Evolutionary conservation across 73 alveolate species (phyloP).

Genomic region (Paraurostyla sp.): DNA sequence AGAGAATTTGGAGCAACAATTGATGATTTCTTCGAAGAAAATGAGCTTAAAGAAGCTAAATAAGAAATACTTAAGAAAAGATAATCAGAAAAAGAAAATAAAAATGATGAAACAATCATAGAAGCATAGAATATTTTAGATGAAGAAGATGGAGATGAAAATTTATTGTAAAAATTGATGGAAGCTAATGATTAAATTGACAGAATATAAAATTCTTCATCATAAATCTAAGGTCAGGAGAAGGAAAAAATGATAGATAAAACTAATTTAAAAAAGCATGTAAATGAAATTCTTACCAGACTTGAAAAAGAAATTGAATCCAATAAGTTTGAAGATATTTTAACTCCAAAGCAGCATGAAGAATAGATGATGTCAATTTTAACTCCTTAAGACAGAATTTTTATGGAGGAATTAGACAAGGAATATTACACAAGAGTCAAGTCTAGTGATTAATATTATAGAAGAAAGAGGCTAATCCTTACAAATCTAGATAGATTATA

Average conservation of each 20-base stretch:
- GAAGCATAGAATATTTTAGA: constrained; percentile 2
- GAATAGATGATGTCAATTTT: neutral
- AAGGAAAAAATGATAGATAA: neutral
- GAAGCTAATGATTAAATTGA: constrained; percentile 6
- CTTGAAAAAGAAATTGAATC: constrained; percentile 35
- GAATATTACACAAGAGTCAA: constrained; percentile 37
- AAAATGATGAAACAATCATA: neutral
- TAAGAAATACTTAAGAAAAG: constrained; percentile 57
- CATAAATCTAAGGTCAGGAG: neutral
- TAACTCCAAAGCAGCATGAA: neutral
- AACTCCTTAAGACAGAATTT: constrained; percentile 24
- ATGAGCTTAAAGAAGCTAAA: constrained; percentile 43
- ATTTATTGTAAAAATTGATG: neutral
- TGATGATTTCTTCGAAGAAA: constrained; percentile 68
- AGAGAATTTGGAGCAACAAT: constrained; percentile 69
- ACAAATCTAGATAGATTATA: constrained; percentile 12
- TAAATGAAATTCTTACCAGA: neutral
- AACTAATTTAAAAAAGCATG: neutral
- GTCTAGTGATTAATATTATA: constrained; percentile 35
- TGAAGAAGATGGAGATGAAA: constrained; percentile 54
- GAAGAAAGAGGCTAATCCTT: constrained; percentile 23
- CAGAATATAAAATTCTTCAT: neutral
- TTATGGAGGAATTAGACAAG: constrained; percentile 19
- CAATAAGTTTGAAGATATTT: constrained; percentile 16
- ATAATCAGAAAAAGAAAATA: constrained; percentile 43